phyloP scores from a whole-genome alignment of 495 filamentous ascomycete genomes.

The Baudoinia panamericana region DNA sequence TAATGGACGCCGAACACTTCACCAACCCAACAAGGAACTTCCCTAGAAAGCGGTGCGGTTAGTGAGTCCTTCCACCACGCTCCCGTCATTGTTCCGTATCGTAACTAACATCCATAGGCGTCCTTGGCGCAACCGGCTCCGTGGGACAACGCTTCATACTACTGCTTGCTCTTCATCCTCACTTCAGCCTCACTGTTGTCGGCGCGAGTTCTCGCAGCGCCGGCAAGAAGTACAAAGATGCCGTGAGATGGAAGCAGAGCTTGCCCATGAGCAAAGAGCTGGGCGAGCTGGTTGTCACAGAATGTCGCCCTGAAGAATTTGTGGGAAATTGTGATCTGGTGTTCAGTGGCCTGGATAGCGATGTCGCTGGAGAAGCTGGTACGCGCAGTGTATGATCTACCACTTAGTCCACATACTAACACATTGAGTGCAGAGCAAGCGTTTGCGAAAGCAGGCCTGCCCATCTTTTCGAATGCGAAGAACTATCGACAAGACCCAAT shows the following conservation, averaged over 20 bases:
- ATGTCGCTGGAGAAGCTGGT: slow-evolving; percentile 34
- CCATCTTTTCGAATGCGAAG: slow-evolving; percentile 35
- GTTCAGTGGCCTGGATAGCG: slow-evolving; percentile 34
- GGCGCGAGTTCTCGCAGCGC: slow-evolving; percentile 31
- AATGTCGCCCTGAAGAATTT: slow-evolving; percentile 30
- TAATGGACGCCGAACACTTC: slow-evolving; percentile 30
- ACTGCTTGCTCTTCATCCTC: slow-evolving; percentile 31
- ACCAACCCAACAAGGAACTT: slow-evolving; percentile 24
- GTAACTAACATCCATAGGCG: slow-evolving; percentile 20
- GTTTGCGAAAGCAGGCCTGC: slow-evolving; percentile 30
- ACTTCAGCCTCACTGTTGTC: slow-evolving; percentile 31
- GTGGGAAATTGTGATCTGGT: slow-evolving; percentile 31
- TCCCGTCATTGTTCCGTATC: background rate
- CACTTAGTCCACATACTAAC: no score
- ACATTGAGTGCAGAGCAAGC: slow-evolving; percentile 27
- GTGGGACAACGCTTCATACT: slow-evolving; percentile 36
- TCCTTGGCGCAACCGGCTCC: slow-evolving; percentile 34
- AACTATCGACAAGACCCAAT: slow-evolving; percentile 34
- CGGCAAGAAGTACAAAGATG: slow-evolving; percentile 35
- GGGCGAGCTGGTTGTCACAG: slow-evolving; percentile 31
- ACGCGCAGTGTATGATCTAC: slow-evolving; percentile 4
- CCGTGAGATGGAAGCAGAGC: slow-evolving; percentile 34
- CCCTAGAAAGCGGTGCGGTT: slow-evolving; percentile 32
- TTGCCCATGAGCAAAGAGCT: slow-evolving; percentile 30
- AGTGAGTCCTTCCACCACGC: slow-evolving; percentile 15